These are phyloP conservation scores for Venustampulla echinocandica DNA, from an alignment of 495 filamentous ascomycete genomes.

Conservation along the genomic window DNA sequence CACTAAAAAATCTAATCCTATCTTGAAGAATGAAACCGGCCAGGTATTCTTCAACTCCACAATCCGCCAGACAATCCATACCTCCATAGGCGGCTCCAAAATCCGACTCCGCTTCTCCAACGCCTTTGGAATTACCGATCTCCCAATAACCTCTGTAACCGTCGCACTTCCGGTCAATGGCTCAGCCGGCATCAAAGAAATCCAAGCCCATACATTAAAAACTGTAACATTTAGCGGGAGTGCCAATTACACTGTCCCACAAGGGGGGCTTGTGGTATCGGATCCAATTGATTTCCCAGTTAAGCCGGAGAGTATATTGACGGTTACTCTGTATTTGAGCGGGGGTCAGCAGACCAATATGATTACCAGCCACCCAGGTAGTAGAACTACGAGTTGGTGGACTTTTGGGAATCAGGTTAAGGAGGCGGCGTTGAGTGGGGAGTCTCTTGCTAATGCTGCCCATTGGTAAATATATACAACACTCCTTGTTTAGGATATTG, in stretches of 20 bases:
- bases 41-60: constrained; percentile 39
- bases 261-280: constrained; percentile 49
- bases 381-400: constrained; percentile 55
- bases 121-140: constrained; percentile 48
- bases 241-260: constrained; percentile 42
- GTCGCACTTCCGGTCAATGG: constrained; percentile 44
- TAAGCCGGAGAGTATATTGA: constrained; percentile 39
- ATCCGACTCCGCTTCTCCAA: constrained; percentile 60
- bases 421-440: constrained; percentile 36
- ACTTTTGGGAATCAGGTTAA: constrained; percentile 44
- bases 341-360: constrained; percentile 45
- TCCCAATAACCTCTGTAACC: constrained; percentile 52
- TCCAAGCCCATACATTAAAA: constrained; percentile 40
- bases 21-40: not conserved
- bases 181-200: constrained; percentile 34
- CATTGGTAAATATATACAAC: constrained; percentile 34
- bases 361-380: constrained; percentile 61
- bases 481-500: not conserved
- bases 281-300: constrained; percentile 53
- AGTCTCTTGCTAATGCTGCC: constrained; percentile 25
- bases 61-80: constrained; percentile 55
- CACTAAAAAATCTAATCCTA: not conserved
- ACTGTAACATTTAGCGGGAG: constrained; percentile 50
- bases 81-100: constrained; percentile 44
- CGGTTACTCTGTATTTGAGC: constrained; percentile 50